Percentiles rank a stretch among this genome's conserved stretches.
Evolutionary conservation across 192 early-diverging fungal species (phyloP).

Genomic region (Backusella tuberculispora): DNA sequence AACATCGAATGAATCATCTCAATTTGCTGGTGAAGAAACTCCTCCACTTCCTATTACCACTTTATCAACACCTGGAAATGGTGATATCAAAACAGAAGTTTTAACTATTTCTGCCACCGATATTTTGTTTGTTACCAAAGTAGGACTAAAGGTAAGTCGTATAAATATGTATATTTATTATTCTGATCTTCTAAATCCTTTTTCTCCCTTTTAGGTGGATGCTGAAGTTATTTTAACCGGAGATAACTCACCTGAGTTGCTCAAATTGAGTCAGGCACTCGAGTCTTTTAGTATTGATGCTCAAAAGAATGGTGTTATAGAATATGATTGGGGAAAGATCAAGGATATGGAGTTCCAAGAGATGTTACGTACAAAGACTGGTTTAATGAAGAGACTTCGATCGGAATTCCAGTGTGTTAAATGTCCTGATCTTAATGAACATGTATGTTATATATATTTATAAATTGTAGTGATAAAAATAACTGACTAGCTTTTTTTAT

Average conservation of each 20-base stretch:
- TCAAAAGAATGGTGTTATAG: slow-evolving; percentile 49
- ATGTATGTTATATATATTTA: slow-evolving; percentile 60
- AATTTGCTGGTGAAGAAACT: slow-evolving; percentile 22
- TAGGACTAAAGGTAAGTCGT: slow-evolving; percentile 43
- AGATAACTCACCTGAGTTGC: slow-evolving; percentile 35
- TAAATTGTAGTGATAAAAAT: background rate
- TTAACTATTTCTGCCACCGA: slow-evolving; percentile 52
- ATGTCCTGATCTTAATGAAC: slow-evolving; percentile 77
- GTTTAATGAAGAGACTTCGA: slow-evolving; percentile 51
- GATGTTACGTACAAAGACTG: slow-evolving; percentile 61
- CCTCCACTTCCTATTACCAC: slow-evolving; percentile 61
- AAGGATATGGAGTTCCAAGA: slow-evolving; percentile 89
- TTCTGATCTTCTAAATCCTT: slow-evolving; percentile 3
- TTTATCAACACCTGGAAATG: slow-evolving; percentile 46
- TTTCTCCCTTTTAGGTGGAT: slow-evolving; percentile 34
- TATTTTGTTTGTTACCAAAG: slow-evolving; percentile 61
- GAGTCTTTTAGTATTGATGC: slow-evolving; percentile 33
- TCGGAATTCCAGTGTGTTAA: slow-evolving; percentile 66
- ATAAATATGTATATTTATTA: slow-evolving; percentile 33
- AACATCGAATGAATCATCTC: slow-evolving; percentile 17
- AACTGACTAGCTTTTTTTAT: background rate
- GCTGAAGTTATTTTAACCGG: slow-evolving; percentile 38
- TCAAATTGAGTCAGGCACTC: slow-evolving; percentile 41
- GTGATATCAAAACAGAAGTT: slow-evolving; percentile 41
- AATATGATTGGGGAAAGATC: slow-evolving; percentile 87